phyloP scores from a whole-genome alignment of 805 yeast genomes.

The Teunomyces gatunensis region DNA sequence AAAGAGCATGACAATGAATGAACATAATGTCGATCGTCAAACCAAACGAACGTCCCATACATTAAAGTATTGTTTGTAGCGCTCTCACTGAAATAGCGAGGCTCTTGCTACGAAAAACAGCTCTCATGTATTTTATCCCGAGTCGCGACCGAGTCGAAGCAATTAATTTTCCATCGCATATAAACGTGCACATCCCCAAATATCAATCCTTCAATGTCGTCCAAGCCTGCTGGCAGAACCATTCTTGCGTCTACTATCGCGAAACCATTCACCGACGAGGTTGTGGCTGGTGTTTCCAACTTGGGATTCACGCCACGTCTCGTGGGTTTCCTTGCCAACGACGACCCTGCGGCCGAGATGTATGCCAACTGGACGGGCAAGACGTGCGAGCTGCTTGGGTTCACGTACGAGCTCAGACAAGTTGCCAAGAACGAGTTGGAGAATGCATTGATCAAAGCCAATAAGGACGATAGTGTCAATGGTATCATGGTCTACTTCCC shows the following conservation, averaged over 20 bases:
- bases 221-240: conserved; percentile 67
- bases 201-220: conserved; percentile 4
- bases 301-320: conserved; percentile 64
- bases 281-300: conserved; percentile 52
- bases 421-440: conserved; percentile 82
- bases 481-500: conserved; percentile 98
- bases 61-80: no score
- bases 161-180: neutral
- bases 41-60: no score
- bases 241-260: conserved; percentile 87
- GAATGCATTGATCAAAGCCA: conserved; percentile 78
- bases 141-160: conserved; percentile 1
- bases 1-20: no score
- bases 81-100: no score
- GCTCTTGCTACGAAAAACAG: no score
- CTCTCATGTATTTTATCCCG: neutral
- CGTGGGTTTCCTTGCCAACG: conserved; percentile 89
- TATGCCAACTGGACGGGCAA: conserved; percentile 96
- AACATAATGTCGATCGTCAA: no score
- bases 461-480: conserved; percentile 68
- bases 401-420: conserved; percentile 72
- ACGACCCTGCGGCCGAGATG: conserved; percentile 92
- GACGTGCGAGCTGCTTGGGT: conserved; percentile 83
- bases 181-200: neutral
- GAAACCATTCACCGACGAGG: conserved; percentile 73